Conservation (phyloP, 768 basidiomycete genomes). For the Mycena maculata region DNA sequence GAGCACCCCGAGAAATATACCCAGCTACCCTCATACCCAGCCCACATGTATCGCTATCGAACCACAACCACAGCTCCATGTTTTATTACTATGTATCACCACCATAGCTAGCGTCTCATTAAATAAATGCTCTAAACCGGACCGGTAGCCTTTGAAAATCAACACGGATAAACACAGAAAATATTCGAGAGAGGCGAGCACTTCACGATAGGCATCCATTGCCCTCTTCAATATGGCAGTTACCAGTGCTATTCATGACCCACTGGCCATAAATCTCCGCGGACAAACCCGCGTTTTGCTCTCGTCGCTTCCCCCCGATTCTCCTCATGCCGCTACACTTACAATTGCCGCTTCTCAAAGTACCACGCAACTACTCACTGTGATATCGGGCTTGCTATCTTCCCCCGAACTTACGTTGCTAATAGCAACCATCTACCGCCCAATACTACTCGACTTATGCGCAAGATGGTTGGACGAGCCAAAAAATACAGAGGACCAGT, state of each 20-base stretch:
- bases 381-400: constrained; percentile 70
- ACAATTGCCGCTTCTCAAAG: constrained; percentile 48
- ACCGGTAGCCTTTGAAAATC: too few species aligned
- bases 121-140: too few species aligned
- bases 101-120: too few species aligned
- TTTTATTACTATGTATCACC: constrained; percentile 31
- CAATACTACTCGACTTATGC: constrained; percentile 82
- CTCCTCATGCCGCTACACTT: constrained; percentile 53
- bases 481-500: constrained; percentile 60
- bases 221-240: constrained; percentile 26
- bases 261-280: constrained; percentile 67
- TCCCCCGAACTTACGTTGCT: constrained; percentile 70
- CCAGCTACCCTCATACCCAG: constrained; percentile 29
- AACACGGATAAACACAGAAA: too few species aligned
- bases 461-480: constrained; percentile 81
- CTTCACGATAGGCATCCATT: too few species aligned
- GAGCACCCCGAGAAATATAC: constrained; percentile 19
- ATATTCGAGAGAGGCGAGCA: too few species aligned
- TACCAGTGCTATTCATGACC: constrained; percentile 58
- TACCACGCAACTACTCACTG: constrained; percentile 57
- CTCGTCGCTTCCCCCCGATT: constrained; percentile 54
- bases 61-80: neutral
- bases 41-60: constrained; percentile 24
- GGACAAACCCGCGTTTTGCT: constrained; percentile 64
- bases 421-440: constrained; percentile 77